Percentiles rank a stretch among this genome's conserved stretches.
These are phyloP conservation scores for Rhododendron griersonianum DNA, from an alignment of 148 eudicot genomes.

Conservation along the genomic window DNA sequence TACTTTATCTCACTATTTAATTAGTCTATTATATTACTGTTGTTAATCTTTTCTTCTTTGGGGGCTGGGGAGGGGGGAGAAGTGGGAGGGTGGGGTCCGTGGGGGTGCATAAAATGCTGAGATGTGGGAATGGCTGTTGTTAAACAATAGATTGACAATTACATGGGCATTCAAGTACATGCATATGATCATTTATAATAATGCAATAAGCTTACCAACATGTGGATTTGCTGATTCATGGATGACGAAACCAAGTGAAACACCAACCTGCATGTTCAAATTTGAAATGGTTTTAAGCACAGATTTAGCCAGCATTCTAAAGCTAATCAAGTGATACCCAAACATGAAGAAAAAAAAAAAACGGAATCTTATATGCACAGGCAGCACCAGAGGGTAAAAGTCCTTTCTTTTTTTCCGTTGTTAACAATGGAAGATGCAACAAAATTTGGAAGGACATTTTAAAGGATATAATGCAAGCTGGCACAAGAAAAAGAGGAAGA, in stretches of 20 bases:
- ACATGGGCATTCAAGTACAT: not conserved
- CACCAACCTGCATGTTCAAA: conserved; percentile 62
- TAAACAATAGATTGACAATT: not conserved
- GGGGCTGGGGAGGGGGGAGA: not conserved
- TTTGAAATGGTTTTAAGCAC: conserved; percentile 1
- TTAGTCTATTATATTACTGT: not conserved
- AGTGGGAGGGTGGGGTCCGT: not conserved
- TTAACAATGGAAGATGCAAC: not conserved
- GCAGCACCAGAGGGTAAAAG: not conserved
- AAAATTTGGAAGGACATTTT: not conserved
- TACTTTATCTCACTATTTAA: not conserved
- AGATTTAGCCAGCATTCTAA: not conserved
- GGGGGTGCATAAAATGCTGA: not conserved
- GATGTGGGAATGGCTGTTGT: not conserved
- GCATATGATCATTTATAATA: not conserved
- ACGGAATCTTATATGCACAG: not conserved
- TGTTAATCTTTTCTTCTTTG: not conserved
- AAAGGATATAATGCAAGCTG: not conserved
- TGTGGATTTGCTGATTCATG: conserved; percentile 99
- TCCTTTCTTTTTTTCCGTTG: not conserved
- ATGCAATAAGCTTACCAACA: conserved; percentile 53
- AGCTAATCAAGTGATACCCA: not conserved
- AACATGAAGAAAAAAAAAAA: not conserved
- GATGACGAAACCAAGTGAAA: conserved; percentile 95
- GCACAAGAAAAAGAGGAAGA: not conserved